Conservation (phyloP, 139 green algal species). For the Tetradesmus lagerheimii region DNA sequence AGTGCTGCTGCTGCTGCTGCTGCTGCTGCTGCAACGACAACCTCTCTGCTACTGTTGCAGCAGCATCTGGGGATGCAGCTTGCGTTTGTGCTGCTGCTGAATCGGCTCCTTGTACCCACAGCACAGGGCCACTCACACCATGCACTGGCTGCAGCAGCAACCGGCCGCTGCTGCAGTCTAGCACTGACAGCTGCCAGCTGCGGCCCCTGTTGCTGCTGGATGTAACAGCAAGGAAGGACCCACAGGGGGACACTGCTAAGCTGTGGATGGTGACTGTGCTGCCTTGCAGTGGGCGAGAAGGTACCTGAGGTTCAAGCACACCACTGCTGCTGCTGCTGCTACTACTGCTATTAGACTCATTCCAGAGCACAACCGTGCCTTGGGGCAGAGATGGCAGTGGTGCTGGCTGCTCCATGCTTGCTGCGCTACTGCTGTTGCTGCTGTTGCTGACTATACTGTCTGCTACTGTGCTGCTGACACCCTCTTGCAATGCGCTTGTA, state of each 20-base stretch:
- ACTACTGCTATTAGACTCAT: background rate
- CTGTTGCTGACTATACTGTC: background rate
- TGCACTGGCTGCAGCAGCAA: background rate
- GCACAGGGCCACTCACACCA: conserved; percentile 10
- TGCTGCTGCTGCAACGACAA: background rate
- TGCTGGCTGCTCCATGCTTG: background rate
- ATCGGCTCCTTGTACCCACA: background rate
- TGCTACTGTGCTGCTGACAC: background rate
- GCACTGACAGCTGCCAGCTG: background rate
- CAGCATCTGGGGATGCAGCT: background rate
- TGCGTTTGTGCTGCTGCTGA: background rate
- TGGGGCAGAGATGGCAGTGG: background rate
- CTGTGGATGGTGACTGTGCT: background rate
- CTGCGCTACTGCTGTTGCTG: background rate
- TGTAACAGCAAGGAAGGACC: background rate
- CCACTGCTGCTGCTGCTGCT: conserved; percentile 43
- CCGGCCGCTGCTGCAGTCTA: conserved; percentile 15
- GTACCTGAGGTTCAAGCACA: background rate
- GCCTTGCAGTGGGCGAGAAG: background rate
- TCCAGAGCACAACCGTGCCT: conserved; percentile 1
- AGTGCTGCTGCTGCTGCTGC: conserved; percentile 7
- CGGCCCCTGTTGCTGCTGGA: background rate
- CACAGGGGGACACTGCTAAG: conserved; percentile 9
- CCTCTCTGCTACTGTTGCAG: background rate
- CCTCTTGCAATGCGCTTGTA: background rate